Conservation (phyloP, 352 stramenopile species). For the Phytophthora vignae region DNA sequence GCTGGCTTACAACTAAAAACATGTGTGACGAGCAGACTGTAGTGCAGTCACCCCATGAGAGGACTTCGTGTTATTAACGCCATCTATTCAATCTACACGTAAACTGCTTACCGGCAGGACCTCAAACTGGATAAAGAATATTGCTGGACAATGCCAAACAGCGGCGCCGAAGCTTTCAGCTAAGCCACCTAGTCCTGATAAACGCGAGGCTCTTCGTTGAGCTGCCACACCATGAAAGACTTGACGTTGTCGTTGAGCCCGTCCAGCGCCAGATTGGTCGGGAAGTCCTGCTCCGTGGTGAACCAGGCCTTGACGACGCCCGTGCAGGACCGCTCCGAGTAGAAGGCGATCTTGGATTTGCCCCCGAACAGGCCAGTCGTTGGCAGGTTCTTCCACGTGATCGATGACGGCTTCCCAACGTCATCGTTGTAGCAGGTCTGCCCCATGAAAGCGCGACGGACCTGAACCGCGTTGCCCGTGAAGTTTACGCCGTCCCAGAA, state of each 20-base stretch:
- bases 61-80: no score
- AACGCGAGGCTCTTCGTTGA: neutral
- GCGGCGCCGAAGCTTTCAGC: no score
- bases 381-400: conserved; percentile 2
- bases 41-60: no score
- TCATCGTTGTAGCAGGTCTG: neutral
- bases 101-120: no score
- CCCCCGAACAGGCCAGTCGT: conserved; percentile 1
- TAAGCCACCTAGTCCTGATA: neutral
- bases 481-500: neutral
- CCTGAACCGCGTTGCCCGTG: neutral
- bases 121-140: no score
- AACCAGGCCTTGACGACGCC: neutral
- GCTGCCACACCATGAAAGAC: conserved; percentile 19
- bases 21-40: no score
- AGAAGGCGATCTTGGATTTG: conserved; percentile 12
- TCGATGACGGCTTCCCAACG: neutral
- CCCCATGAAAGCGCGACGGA: neutral
- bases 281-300: conserved; percentile 13
- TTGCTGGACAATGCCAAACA: no score
- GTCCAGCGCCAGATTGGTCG: conserved; percentile 1
- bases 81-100: no score
- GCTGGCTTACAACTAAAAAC: no score
- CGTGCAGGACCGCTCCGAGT: neutral
- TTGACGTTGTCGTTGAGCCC: neutral